phyloP scores from a whole-genome alignment of 2,329 filamentous ascomycete species.

The Amauroascus verrucosus region DNA sequence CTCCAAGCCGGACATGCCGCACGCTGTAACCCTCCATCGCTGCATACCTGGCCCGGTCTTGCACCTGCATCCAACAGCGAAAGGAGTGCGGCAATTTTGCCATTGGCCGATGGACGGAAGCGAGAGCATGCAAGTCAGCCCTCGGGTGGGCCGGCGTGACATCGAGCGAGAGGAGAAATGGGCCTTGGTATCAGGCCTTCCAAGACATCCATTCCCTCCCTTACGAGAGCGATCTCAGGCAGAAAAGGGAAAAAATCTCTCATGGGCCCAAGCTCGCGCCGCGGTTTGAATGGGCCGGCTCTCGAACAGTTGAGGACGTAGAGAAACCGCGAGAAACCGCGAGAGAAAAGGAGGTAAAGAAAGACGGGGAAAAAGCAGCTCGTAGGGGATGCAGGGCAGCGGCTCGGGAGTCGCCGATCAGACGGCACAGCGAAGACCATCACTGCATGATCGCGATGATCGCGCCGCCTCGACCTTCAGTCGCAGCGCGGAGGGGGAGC shows the following conservation, averaged over 20 bases:
- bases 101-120: not conserved
- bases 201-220: not conserved
- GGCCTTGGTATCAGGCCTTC: no score
- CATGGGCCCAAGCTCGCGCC: not conserved
- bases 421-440: no score
- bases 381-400: not conserved
- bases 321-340: slow-evolving; percentile 1
- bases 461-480: not conserved
- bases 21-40: not conserved
- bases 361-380: not conserved
- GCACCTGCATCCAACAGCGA: not conserved
- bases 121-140: not conserved
- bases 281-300: not conserved
- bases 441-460: not conserved
- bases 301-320: not conserved
- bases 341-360: not conserved
- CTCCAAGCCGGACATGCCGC: not conserved
- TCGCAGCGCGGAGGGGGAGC: not conserved
- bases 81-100: slow-evolving; percentile 4
- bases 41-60: not conserved
- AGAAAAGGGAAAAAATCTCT: not conserved
- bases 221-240: not conserved
- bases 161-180: not conserved
- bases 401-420: not conserved
- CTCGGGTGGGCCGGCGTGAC: not conserved